phyloP scores from a whole-genome alignment of 2,329 filamentous ascomycete genomes.

The Xylaria sp. region DNA sequence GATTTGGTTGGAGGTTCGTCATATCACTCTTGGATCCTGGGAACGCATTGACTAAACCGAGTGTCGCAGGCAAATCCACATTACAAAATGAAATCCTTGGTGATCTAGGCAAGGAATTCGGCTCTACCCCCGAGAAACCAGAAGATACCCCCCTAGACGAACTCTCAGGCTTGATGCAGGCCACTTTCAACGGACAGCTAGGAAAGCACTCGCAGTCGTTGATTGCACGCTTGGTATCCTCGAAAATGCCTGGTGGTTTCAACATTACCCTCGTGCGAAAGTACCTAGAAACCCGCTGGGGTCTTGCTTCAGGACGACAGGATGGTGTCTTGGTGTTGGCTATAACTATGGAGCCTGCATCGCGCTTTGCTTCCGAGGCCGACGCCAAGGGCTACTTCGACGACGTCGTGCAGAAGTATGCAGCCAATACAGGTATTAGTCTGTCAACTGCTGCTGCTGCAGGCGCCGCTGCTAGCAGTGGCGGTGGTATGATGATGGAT shows the following conservation, averaged over 20 bases:
- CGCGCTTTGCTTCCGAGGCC: constrained; percentile 80
- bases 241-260: constrained; percentile 99
- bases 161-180: constrained; percentile 89
- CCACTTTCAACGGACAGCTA: constrained; percentile 97
- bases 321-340: constrained; percentile 85
- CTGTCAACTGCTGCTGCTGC: constrained; percentile 71
- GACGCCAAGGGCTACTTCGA: constrained; percentile 94
- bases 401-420: constrained; percentile 84
- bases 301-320: constrained; percentile 77
- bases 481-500: constrained; percentile 98
- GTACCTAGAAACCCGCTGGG: constrained; percentile 92
- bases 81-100: constrained; percentile 98
- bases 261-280: constrained; percentile 96
- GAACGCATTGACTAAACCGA: neutral
- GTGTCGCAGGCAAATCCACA: constrained; percentile 78
- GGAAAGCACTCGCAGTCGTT: constrained; percentile 94
- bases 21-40: neutral
- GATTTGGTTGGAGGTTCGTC: constrained; percentile 89
- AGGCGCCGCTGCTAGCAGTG: constrained; percentile 63
- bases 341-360: constrained; percentile 85
- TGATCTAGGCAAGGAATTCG: constrained; percentile 96
- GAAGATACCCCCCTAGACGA: constrained; percentile 97
- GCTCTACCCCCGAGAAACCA: constrained; percentile 94
- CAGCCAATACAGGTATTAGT: constrained; percentile 73
- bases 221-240: constrained; percentile 90